Base-by-base conservation (phyloP, 768 basidiomycete species). In the Gloeopeniophorella convolvens region DNA sequence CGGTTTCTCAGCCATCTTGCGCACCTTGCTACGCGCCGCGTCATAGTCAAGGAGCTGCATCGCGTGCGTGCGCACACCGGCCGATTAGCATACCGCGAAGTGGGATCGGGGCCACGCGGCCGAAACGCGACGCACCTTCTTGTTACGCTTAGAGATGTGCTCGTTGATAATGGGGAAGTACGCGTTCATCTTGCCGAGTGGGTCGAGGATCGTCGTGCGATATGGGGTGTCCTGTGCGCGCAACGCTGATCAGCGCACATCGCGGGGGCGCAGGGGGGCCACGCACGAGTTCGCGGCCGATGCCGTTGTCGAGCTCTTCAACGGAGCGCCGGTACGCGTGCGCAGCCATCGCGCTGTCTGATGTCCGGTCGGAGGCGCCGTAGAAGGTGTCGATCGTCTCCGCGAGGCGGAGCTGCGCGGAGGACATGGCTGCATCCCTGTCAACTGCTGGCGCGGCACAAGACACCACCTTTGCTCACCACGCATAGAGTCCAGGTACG, bases 331-430 rank as follows among this genome's bases (percentile, higher is more conserved):
- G 95, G 75, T 98, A 99, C 2, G 96, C 89, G 60, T 97, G 90
- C 1, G 90, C 89, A 0, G 94, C 88, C 91, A 98, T 96, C 8
- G 95, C 96, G 37, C 92, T 89, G 56, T 93, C 90, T 9, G 89
- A 90, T 27, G 80, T 70, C 51, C 78, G 78, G 73, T 92, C 91
- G 12, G 89, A 79, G 39, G 92, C 79, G 51, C 80, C 77, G 66
- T 97, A 99, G 73, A 99, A 98, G 6, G 81, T 73, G 66, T 94
- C 89, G 64, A 99, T 77, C 24, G 94, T 95, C 48, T 96, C 93
- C 11, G 93, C 93, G 61, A 98, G 79, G 49, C 89, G 83, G 16
- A 84, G 79, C 66, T 98, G 94, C n/a, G 95, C 82, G 18, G 85
- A 73, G 12, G 92, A 86, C 95, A 98, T 96, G 18, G 87, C 94